Percentiles rank a stretch among this genome's conserved stretches.
Evolutionary conservation across 192 early-diverging fungal genomes (phyloP).

Genomic region (Entomortierella lignicola): DNA sequence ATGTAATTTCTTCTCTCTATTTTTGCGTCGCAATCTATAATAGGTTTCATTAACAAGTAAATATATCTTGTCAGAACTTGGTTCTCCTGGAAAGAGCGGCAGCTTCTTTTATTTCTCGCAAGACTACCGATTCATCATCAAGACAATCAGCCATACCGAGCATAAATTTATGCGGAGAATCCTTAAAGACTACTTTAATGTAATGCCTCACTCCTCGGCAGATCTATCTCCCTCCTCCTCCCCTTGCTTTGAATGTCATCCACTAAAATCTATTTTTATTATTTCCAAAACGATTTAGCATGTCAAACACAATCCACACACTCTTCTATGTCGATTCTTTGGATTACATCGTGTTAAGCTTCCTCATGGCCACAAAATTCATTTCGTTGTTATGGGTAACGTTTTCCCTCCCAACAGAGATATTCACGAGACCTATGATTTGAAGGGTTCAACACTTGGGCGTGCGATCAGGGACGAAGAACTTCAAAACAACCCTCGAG

Average conservation of each 20-base stretch:
- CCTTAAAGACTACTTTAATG: constrained; percentile 88
- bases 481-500: constrained; percentile 80
- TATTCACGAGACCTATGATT: constrained; percentile 95
- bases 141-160: constrained; percentile 94
- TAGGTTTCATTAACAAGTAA: constrained; percentile 93
- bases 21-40: no score
- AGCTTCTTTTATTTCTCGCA: constrained; percentile 98
- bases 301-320: constrained; percentile 88
- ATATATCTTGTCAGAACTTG: constrained; percentile 95
- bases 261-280: constrained; percentile 10
- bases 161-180: constrained; percentile 94
- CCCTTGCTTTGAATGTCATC: no score
- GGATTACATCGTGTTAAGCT: constrained; percentile 97
- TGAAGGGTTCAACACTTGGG: constrained; percentile 95
- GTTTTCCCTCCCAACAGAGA: constrained; percentile 97
- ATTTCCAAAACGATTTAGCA: constrained; percentile 60
- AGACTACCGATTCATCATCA: constrained; percentile 99
- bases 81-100: constrained; percentile 96
- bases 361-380: constrained; percentile 92
- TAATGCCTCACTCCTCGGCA: no score
- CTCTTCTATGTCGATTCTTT: constrained; percentile 93
- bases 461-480: constrained; percentile 83
- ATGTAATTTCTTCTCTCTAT: no score
- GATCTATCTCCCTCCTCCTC: no score
- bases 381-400: constrained; percentile 99